Percentiles rank a stretch among this genome's conserved stretches.
phyloP scores from a whole-genome alignment of 2,329 filamentous ascomycete species.

The Rasamsonia emersonii region DNA sequence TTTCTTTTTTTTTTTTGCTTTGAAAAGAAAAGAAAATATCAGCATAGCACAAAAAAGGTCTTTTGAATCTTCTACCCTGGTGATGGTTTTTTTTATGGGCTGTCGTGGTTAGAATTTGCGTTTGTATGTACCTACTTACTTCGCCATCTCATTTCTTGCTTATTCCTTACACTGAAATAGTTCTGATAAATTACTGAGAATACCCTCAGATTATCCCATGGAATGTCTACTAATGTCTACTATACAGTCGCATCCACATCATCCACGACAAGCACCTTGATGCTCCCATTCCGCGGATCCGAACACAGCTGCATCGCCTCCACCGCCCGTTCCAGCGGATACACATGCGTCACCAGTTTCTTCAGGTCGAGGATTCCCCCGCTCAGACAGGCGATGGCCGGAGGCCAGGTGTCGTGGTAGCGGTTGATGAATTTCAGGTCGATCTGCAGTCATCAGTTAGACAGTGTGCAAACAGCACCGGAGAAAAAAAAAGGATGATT shows the following conservation, averaged over 20 bases:
- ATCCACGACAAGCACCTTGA: constrained; percentile 55
- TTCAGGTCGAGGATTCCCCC: constrained; percentile 55
- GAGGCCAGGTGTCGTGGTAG: constrained; percentile 62
- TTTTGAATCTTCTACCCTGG: too few relatives aligned
- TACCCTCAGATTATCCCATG: too few relatives aligned
- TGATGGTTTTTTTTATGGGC: too few relatives aligned
- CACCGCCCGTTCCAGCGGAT: constrained; percentile 52
- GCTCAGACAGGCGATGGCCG: constrained; percentile 52
- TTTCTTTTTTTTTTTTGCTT: too few relatives aligned
- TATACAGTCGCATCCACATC: constrained; percentile 33
- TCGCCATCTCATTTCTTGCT: too few relatives aligned
- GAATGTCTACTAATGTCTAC: too few relatives aligned
- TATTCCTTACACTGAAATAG: too few relatives aligned
- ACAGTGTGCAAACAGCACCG: neutral
- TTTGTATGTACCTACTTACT: too few relatives aligned
- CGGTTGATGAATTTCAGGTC: constrained; percentile 63
- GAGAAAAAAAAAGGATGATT: constrained; percentile 1
- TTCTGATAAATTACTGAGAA: too few relatives aligned
- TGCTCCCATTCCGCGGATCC: constrained; percentile 45
- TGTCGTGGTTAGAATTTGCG: too few relatives aligned
- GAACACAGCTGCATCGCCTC: constrained; percentile 49
- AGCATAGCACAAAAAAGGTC: too few relatives aligned
- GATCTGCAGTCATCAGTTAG: constrained; percentile 38
- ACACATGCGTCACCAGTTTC: constrained; percentile 54
- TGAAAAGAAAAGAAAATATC: too few relatives aligned